Evolutionary conservation across 164 flowering plant genomes (phyloP), one percentile per base, ranked within the genome.

Genomic region (Cinnamomum chago): DNA sequence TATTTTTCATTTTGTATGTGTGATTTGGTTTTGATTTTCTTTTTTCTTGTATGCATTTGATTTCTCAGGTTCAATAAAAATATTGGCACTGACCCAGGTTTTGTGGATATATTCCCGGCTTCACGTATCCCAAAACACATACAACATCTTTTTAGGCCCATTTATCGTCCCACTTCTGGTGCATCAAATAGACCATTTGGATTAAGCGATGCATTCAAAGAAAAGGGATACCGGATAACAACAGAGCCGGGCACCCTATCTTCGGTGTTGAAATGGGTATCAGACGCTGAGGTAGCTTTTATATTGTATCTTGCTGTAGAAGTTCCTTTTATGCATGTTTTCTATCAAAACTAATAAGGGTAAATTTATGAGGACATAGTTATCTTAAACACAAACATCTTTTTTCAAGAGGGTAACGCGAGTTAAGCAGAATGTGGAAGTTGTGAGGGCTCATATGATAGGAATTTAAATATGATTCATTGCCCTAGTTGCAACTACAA

Each of bases 81-180:
- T 88, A 89, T 93, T 77, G 68, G 76, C 65, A 77, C n/a, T 55
- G 97, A 95, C 76, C 90, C 97, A 70, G 98, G 99, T 65, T 85
- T 50, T 82, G 90, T 95, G 67, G 94, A 95, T 81, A 83, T 95
- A 82, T 95, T 85, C 85, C 98, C 98, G 27, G 84, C 85, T 24
- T 86, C 95, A 73, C 86, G 86, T 51, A 83, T 93, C 35, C 97
- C 97, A n/a, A 87, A 86, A 76, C 80, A 76, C 7, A 75, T 93
- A 71, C 94, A 88, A 47, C 84, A 85, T 84, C 84, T 88, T 33
- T 79, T 83, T 52, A 83, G 77, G 77, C 94, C 97, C 66, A 90
- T 92, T 47, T 81, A 84, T 80, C 86, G 83, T 1, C 68, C 82
- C 11, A 68, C 79, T 7, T 70, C 86, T 72, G 82, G 75, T 76